Evolutionary conservation across 371 early-diverging fungal species (phyloP).

Genomic region (Parasitella parasitica): DNA sequence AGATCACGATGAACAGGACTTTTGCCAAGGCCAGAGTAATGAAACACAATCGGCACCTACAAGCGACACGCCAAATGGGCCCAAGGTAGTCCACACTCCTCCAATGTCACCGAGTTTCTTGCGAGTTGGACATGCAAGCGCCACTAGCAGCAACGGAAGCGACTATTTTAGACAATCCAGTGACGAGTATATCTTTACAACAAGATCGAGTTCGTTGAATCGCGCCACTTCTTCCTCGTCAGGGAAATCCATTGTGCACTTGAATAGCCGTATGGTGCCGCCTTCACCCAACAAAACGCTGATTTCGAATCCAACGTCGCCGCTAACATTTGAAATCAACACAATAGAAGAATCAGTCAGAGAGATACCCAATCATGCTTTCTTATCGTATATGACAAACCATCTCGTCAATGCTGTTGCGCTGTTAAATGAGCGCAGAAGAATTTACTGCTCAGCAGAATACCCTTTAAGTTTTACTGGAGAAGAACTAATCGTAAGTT

Average conservation of each 20-base stretch:
- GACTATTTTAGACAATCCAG: slow-evolving; percentile 1
- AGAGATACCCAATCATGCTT: slow-evolving; percentile 28
- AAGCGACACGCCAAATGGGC: background rate
- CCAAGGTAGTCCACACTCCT: slow-evolving; percentile 1
- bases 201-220: slow-evolving; percentile 34
- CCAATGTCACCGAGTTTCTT: slow-evolving; percentile 26
- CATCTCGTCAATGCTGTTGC: slow-evolving; percentile 28
- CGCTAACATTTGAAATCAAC: slow-evolving; percentile 12
- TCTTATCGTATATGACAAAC: slow-evolving; percentile 34
- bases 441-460: slow-evolving; percentile 39
- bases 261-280: background rate
- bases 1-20: background rate
- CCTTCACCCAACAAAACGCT: slow-evolving; percentile 3
- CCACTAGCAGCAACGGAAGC: background rate
- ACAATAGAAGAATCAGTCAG: background rate
- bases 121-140: background rate
- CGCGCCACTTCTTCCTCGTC: slow-evolving; percentile 17
- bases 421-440: slow-evolving; percentile 28
- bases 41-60: too few relatives aligned
- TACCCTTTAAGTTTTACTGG: slow-evolving; percentile 48
- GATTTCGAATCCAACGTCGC: slow-evolving; percentile 23
- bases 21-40: slow-evolving; percentile 4
- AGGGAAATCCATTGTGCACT: slow-evolving; percentile 17
- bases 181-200: slow-evolving; percentile 29
- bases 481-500: slow-evolving; percentile 42